phyloP scores from a whole-genome alignment of 352 stramenopile genomes.

The Phytophthora niederhauseri region DNA sequence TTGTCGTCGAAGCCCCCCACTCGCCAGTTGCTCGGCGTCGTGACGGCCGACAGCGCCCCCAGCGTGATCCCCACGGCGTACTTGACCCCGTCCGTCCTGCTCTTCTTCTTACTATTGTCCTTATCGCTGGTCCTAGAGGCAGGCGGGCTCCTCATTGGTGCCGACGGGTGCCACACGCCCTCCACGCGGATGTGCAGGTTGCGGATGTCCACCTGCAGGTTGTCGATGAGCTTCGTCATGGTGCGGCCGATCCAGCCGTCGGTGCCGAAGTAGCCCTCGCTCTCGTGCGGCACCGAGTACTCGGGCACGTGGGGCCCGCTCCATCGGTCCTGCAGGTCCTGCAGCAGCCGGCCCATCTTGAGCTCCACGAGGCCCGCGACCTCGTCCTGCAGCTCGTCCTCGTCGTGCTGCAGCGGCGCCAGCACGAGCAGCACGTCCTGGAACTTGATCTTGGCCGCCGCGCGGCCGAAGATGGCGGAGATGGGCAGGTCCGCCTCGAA shows the following conservation, averaged over 20 bases:
- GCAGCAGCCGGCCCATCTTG: slow-evolving; percentile 73
- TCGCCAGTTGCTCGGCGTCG: slow-evolving; percentile 85
- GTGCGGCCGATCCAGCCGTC: slow-evolving; percentile 89
- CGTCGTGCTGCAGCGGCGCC: slow-evolving; percentile 71
- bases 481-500: slow-evolving; percentile 88
- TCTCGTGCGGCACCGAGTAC: slow-evolving; percentile 71
- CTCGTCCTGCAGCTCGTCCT: slow-evolving; percentile 74
- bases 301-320: slow-evolving; percentile 69
- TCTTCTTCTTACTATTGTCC: slow-evolving; percentile 11
- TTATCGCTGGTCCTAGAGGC: slow-evolving; percentile 17
- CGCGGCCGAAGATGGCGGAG: slow-evolving; percentile 83
- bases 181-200: slow-evolving; percentile 91
- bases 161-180: slow-evolving; percentile 63
- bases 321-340: slow-evolving; percentile 85
- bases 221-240: slow-evolving; percentile 92
- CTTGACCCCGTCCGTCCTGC: slow-evolving; percentile 45
- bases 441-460: slow-evolving; percentile 87
- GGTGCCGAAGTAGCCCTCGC: slow-evolving; percentile 88
- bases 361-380: slow-evolving; percentile 54
- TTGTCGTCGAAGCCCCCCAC: slow-evolving; percentile 72
- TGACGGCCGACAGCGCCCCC: slow-evolving; percentile 84
- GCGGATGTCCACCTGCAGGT: slow-evolving; percentile 87
- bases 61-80: slow-evolving; percentile 83
- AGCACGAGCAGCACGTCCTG: slow-evolving; percentile 87
- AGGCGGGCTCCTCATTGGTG: slow-evolving; percentile 29